Conservation (phyloP, 2,329 filamentous ascomycete genomes). For the Aciculosporium take region DNA sequence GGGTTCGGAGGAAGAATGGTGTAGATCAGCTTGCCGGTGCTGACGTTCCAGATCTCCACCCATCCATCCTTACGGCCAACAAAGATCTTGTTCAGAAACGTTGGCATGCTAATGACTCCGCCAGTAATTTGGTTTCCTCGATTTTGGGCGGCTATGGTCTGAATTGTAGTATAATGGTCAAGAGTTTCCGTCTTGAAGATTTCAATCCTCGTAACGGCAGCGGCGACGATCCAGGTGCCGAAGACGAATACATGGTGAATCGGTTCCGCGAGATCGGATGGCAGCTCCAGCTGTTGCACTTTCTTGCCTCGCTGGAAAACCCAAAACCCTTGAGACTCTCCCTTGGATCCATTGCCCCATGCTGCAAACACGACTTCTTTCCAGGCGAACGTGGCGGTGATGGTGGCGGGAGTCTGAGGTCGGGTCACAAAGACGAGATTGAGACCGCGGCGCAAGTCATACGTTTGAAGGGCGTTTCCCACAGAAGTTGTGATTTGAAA, state of each 20-base stretch:
- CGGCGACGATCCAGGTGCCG: conserved; percentile 81
- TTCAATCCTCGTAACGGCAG: conserved; percentile 60
- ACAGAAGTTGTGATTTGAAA: conserved; percentile 97
- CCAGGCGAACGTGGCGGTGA: conserved; percentile 80
- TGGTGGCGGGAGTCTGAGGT: conserved; percentile 71
- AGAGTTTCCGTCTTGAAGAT: conserved; percentile 75
- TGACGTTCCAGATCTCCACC: conserved; percentile 96
- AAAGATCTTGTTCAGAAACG: conserved; percentile 91
- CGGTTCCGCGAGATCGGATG: conserved; percentile 50
- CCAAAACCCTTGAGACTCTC: conserved; percentile 59
- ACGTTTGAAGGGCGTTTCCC: conserved; percentile 81
- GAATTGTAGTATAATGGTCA: conserved; percentile 82
- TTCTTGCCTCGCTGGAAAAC: conserved; percentile 84
- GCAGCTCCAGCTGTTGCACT: conserved; percentile 58
- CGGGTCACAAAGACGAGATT: conserved; percentile 88
- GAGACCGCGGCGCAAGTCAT: conserved; percentile 79
- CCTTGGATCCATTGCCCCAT: conserved; percentile 52
- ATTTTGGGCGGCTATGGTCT: conserved; percentile 39
- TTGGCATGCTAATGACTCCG: conserved; percentile 76
- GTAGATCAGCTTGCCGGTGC: conserved; percentile 80
- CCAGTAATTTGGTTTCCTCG: conserved; percentile 59
- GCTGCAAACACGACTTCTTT: conserved; percentile 80
- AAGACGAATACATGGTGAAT: conserved; percentile 69
- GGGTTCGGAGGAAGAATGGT: conserved; percentile 66
- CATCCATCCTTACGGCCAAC: conserved; percentile 75